Percentiles rank a stretch among this genome's conserved stretches.
phyloP scores from a whole-genome alignment of 2,329 filamentous ascomycete genomes.

The Xylariaceae sp. region DNA sequence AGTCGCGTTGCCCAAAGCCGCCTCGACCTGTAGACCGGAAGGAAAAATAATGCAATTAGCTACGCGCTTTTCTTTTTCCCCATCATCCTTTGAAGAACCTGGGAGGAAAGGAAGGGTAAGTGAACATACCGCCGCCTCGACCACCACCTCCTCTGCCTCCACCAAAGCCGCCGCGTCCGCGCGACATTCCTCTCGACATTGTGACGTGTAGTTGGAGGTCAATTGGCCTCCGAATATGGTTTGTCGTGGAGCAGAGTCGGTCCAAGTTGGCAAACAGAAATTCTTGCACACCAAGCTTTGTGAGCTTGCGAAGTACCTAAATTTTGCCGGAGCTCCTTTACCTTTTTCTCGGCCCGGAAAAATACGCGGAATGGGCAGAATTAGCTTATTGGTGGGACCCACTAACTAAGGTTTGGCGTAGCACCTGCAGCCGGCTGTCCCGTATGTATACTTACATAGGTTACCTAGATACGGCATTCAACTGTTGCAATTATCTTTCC shows the following conservation, averaged over 20 bases:
- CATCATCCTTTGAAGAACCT: not conserved
- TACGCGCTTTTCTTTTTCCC: not conserved
- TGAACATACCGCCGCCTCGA: constrained; percentile 15
- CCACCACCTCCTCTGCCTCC: constrained; percentile 30
- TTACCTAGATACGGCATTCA: too few species aligned
- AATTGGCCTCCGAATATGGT: constrained; percentile 8
- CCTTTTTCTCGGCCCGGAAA: too few species aligned
- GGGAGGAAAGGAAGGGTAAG: not conserved
- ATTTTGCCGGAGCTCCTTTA: too few species aligned
- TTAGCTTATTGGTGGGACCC: too few species aligned
- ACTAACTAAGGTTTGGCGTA: too few species aligned
- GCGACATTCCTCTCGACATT: constrained; percentile 40
- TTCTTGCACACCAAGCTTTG: not conserved
- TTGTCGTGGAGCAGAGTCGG: not conserved
- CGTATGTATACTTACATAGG: too few species aligned
- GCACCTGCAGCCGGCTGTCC: too few species aligned
- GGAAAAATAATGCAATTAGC: not conserved
- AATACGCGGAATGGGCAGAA: too few species aligned
- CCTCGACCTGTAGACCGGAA: constrained; percentile 38
- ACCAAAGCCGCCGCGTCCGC: constrained; percentile 37
- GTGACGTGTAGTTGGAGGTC: constrained; percentile 11
- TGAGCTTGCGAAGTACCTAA: too few species aligned
- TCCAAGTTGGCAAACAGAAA: not conserved
- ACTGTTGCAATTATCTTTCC: too few species aligned
- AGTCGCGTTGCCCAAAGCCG: constrained; percentile 39